phyloP scores from a whole-genome alignment of 2,329 filamentous ascomycete genomes.

The Monosporascus ibericus region DNA sequence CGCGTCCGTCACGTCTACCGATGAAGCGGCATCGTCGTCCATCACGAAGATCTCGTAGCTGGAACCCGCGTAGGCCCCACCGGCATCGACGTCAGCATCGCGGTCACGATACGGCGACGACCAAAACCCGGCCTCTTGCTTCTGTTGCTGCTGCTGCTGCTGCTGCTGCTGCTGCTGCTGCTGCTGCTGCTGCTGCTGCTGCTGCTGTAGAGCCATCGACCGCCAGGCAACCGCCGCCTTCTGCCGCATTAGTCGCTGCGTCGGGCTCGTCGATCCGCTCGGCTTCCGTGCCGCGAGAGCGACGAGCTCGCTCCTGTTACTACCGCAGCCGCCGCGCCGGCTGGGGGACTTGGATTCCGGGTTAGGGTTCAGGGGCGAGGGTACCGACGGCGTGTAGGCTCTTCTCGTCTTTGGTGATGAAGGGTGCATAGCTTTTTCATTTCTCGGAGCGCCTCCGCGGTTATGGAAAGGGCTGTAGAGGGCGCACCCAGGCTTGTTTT shows the following conservation, averaged over 20 bases:
- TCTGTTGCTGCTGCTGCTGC: not conserved
- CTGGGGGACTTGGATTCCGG: not conserved
- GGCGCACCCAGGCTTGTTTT: no score
- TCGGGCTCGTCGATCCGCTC: constrained; percentile 28
- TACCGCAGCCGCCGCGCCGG: not conserved
- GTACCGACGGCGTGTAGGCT: not conserved
- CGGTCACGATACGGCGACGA: not conserved
- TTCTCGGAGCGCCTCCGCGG: no score
- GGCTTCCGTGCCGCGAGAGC: constrained; percentile 6
- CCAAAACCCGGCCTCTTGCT: not conserved
- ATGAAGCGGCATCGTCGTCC: no score
- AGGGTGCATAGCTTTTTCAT: not conserved
- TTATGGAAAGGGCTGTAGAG: no score
- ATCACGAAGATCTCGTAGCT: no score
- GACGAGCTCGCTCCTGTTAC: not conserved
- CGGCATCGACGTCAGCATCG: not conserved
- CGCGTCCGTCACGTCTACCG: no score
- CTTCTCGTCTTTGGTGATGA: not conserved
- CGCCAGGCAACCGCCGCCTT: constrained; percentile 37
- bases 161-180: constrained; percentile 4
- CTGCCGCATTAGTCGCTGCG: constrained; percentile 33
- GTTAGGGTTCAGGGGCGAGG: not conserved
- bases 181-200: not conserved
- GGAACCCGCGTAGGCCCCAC: not conserved
- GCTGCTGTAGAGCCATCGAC: constrained; percentile 24